Base-by-base conservation (phyloP, 768 basidiomycete species). In the Lyophyllum semitale region DNA sequence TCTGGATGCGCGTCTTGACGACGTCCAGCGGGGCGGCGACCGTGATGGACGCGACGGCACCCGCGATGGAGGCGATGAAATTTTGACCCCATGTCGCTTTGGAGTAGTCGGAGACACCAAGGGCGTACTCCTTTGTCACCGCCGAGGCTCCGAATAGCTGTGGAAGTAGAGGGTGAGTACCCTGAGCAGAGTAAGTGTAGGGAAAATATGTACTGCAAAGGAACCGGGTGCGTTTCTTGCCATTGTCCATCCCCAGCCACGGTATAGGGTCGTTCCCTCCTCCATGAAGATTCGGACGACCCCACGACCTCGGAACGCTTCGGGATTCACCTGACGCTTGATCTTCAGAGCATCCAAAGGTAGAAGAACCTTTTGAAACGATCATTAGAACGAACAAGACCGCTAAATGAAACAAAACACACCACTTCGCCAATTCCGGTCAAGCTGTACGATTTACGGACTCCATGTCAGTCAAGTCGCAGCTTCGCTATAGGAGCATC, bases 211-310 rank as follows among this genome's bases (percentile, higher is more conserved):
- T 66, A 96, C 95, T 51, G 96, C 93, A 65, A 99, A 99, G 49
- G 83, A 86, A 11, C 96, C 96, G 0, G 96, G 96, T 0, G 96
- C 96, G 63, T 99, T 99, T 50, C 96, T 85, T 2, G 95, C 96
- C 83, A 97, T 89, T 22, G 96, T 98, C 96, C 96, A 98, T 42
- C 95, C 95, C 93, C 95, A 97, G 26, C 96, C 96, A 59, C 95
- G 88, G 74, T 99, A 99, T 32, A 99, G 82, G 1, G 89, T 83
- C 8, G 90, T 84, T 53, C 95, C 93, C 68, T 98, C 96, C 62
- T 99, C 95, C 68, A 84, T 71, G 71, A 99, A 84, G 63, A 99
- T 93, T 51, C 89, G 88, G 52, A 97, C 59, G 62, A 95, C 81
- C 18, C 95, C 94, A 23, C 96, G 91, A 33, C 95, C 95, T 32